phyloP scores from a whole-genome alignment of 306 rosid species.

The Quercus mongolica region DNA sequence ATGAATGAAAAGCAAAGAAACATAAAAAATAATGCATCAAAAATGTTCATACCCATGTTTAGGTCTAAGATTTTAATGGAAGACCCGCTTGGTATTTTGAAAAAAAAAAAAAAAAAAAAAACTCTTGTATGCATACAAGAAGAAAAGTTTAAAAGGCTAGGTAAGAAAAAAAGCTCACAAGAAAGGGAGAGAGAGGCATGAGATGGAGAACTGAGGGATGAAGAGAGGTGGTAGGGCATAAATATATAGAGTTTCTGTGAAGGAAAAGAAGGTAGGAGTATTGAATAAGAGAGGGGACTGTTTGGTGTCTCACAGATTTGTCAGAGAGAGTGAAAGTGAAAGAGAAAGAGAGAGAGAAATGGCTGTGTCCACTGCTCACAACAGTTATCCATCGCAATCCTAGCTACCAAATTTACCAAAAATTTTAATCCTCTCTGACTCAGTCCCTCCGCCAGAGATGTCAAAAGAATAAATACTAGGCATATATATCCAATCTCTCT shows the following conservation, averaged over 20 bases:
- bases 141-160: neutral
- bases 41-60: neutral
- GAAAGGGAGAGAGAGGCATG: neutral
- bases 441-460: constrained; percentile 36
- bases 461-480: constrained; percentile 35
- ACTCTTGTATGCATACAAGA: neutral
- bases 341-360: neutral
- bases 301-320: constrained; percentile 9
- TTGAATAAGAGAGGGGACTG: neutral
- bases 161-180: neutral
- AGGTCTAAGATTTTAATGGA: neutral
- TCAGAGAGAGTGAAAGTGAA: constrained; percentile 3
- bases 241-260: constrained; percentile 14
- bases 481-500: neutral
- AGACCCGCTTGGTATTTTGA: neutral
- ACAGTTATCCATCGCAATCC: constrained; percentile 75
- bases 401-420: constrained; percentile 58
- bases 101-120: neutral
- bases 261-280: neutral
- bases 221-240: constrained; percentile 1
- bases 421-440: constrained; percentile 42
- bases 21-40: neutral
- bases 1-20: neutral
- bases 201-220: constrained; percentile 6
- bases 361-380: constrained; percentile 15